A percentile compares a stretch with the other conserved stretches of the same genome.
phyloP scores from a whole-genome alignment of 2,329 filamentous ascomycete genomes.

The Fusarium marasasianum region DNA sequence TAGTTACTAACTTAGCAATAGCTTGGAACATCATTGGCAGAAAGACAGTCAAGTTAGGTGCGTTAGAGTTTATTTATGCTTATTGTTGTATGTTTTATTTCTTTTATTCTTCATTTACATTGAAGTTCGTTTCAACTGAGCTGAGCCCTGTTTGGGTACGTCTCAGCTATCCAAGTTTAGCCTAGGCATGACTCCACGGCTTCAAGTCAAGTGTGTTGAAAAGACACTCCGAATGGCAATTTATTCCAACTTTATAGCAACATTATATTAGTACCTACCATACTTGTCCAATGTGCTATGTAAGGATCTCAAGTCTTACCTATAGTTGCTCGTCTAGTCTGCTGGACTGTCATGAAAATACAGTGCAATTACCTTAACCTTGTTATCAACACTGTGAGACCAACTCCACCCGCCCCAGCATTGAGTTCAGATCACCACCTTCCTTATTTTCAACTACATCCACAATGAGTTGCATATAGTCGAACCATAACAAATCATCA shows the following conservation, averaged over 20 bases:
- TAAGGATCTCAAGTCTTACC: not conserved
- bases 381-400: not conserved
- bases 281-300: too few relatives aligned
- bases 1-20: not conserved
- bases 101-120: too few relatives aligned
- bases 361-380: not conserved
- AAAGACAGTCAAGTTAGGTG: not conserved
- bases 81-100: not conserved
- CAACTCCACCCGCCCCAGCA: conserved; percentile 39
- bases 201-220: not conserved
- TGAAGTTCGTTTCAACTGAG: not conserved
- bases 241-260: not conserved
- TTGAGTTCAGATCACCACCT: conserved; percentile 34
- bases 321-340: not conserved
- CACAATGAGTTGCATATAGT: not conserved
- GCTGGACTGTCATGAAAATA: not conserved
- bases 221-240: not conserved
- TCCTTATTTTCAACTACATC: conserved; percentile 31
- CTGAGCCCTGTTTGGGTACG: not conserved
- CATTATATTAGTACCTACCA: not conserved
- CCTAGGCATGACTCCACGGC: not conserved
- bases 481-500: not conserved
- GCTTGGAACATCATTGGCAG: too few relatives aligned
- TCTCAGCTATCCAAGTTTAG: not conserved
- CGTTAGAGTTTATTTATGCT: not conserved